These are phyloP conservation scores for Knufia petricola DNA, from an alignment of 2,329 filamentous ascomycete genomes.

Conservation along the genomic window DNA sequence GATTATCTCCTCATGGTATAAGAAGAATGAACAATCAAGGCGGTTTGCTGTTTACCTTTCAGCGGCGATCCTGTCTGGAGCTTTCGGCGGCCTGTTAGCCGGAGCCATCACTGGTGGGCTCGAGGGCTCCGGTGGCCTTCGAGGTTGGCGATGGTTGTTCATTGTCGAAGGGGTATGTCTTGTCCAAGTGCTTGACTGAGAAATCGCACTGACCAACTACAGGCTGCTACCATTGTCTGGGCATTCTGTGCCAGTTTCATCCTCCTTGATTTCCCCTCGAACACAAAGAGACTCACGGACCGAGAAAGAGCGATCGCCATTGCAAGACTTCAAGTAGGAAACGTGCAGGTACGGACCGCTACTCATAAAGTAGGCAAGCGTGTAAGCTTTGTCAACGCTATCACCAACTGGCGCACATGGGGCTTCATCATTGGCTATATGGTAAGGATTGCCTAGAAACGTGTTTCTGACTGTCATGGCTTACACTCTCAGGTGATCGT, in stretches of 20 bases:
- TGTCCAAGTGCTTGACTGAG: constrained; percentile 29
- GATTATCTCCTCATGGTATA: constrained; percentile 56
- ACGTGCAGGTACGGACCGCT: constrained; percentile 18
- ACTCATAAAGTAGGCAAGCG: constrained; percentile 16
- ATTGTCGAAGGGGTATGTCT: constrained; percentile 16
- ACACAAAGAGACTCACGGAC: constrained; percentile 30
- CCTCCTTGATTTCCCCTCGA: constrained; percentile 34
- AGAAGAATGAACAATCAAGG: constrained; percentile 48
- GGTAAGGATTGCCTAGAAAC: constrained; percentile 16
- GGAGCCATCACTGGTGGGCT: constrained; percentile 34
- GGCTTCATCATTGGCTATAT: constrained; percentile 35
- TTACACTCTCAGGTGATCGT: constrained; percentile 25
- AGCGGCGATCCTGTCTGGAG: constrained; percentile 48
- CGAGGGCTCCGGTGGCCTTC: constrained; percentile 19
- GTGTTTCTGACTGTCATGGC: neutral
- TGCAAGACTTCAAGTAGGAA: constrained; percentile 19
- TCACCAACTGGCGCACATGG: constrained; percentile 31
- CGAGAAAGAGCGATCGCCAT: constrained; percentile 40
- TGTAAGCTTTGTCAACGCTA: constrained; percentile 18
- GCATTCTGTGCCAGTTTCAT: constrained; percentile 30
- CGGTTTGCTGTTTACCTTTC: constrained; percentile 52
- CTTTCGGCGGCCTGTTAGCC: constrained; percentile 52
- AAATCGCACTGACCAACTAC: constrained; percentile 44
- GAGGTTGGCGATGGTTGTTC: constrained; percentile 25
- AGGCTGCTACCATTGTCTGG: constrained; percentile 33